Conservation (phyloP, 305 asterid species). For the Andrographis paniculata region DNA sequence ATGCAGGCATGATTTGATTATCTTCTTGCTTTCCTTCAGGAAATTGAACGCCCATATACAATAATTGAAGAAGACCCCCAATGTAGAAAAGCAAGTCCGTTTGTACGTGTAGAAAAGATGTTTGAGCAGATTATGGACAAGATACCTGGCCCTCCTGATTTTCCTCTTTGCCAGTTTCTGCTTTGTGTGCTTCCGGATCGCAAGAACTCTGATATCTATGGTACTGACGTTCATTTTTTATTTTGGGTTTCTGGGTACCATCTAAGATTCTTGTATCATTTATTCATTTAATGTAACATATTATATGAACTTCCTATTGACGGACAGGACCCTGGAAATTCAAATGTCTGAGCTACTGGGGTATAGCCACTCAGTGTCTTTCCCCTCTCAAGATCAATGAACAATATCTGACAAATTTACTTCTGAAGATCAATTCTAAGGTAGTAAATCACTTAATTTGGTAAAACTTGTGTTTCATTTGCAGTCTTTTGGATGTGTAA, state of each 20-base stretch:
- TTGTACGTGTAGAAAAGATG: conserved; percentile 81
- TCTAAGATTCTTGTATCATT: neutral
- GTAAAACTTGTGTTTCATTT: conserved; percentile 11
- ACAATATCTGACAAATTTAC: conserved; percentile 75
- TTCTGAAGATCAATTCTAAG: conserved; percentile 91
- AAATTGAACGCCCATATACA: conserved; percentile 74
- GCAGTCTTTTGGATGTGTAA: conserved; percentile 12
- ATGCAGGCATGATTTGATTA: conserved; percentile 14
- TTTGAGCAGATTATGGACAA: conserved; percentile 58
- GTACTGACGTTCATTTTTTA: conserved; percentile 28
- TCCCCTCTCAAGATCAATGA: conserved; percentile 69
- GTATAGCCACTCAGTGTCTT: conserved; percentile 75
- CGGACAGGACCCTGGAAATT: conserved; percentile 92
- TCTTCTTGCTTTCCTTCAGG: conserved; percentile 31
- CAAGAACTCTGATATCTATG: conserved; percentile 72
- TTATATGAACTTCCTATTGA: conserved; percentile 17
- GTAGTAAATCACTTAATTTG: conserved; percentile 26
- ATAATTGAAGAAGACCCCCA: conserved; percentile 81
- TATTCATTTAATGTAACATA: neutral
- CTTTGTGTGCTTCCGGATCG: conserved; percentile 87
- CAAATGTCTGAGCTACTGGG: conserved; percentile 57
- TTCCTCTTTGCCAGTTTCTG: conserved; percentile 68
- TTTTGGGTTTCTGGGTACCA: neutral
- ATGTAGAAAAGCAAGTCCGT: conserved; percentile 49
- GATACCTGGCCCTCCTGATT: conserved; percentile 60